Base-by-base conservation (phyloP, 805 yeast genomes). In the Saccharomycopsis malanga region DNA sequence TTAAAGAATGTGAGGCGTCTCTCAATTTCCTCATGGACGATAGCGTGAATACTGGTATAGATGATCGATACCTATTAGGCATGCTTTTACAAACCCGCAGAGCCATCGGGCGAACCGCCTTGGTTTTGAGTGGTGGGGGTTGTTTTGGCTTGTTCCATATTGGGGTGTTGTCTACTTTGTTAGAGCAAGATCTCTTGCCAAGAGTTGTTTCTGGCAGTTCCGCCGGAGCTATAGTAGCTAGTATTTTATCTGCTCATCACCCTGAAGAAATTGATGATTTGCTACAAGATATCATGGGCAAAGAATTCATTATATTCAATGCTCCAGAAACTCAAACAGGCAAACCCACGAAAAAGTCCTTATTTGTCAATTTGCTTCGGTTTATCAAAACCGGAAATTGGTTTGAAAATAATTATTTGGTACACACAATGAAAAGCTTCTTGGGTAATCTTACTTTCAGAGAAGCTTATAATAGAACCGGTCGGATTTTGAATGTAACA, bases 111-210 rank as follows among this genome's bases (percentile, higher is more conserved):
- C 72, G 96, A 46, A 89, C 98, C 0, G 98, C 98, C 0, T 68
- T 93, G 23, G 87, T 94, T n/a, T 72, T 93, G 45, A 83, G 95
- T 41, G 99, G 99, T 1, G 99, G 99, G 1, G 88, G 95, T 2
- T 85, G 95, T 3, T 85, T 91, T 67, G 98, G 98, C 0, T 66
- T 91, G 43, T 79, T 89, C 52, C 98, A 91, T 55, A 84, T 88
- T 49, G 99, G 99, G 1, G 96, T 93, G 0, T 66, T 91, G 39
- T 79, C 87, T 3, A 84, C 93, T 2, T 70, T 93, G 25, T 65
- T 83, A 35, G 93, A 87, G 55, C 73, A 76, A 44, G 80, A 83
- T 45, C 67, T 88, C 20, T 67, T 91, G 21, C 99, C 99, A 0
- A 74, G 84, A 42, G 85, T 93, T 32, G 78, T 93, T 14, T 84